Evolutionary conservation across 441 rosid genomes (phyloP).

Genomic region (Flueggea neowawraea): DNA sequence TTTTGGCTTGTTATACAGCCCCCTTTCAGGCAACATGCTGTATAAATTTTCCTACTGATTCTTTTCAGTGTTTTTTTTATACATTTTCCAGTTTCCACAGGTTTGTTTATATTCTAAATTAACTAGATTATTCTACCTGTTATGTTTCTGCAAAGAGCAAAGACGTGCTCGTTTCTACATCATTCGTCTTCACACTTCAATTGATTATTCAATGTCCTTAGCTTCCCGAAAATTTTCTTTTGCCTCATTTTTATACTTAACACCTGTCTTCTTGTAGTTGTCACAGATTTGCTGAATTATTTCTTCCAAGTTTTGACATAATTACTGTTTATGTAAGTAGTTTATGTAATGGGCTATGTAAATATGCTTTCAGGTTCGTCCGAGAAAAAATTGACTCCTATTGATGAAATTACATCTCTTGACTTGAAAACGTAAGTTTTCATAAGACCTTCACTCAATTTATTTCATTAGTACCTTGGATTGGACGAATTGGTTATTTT

Average conservation of each 20-base stretch:
- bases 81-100: too few relatives aligned
- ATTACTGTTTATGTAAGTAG: background rate
- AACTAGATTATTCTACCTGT: too few relatives aligned
- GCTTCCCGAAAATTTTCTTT: background rate
- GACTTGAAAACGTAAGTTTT: constrained; percentile 73
- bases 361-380: constrained; percentile 39
- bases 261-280: background rate
- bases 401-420: constrained; percentile 63
- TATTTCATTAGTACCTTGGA: background rate
- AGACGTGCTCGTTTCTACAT: background rate
- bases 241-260: background rate
- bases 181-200: background rate
- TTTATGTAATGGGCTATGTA: constrained; percentile 5
- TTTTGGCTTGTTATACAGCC: too few relatives aligned
- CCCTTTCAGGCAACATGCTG: too few relatives aligned
- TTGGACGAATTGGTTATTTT: too few relatives aligned
- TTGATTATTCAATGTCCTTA: background rate
- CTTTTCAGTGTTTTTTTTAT: too few relatives aligned
- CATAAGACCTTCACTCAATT: background rate
- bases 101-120: too few relatives aligned
- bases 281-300: background rate
- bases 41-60: too few relatives aligned
- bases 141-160: too few relatives aligned
- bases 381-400: constrained; percentile 46
- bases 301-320: background rate